phyloP scores from a whole-genome alignment of 352 stramenopile genomes.

The Plasmopara halstedii region DNA sequence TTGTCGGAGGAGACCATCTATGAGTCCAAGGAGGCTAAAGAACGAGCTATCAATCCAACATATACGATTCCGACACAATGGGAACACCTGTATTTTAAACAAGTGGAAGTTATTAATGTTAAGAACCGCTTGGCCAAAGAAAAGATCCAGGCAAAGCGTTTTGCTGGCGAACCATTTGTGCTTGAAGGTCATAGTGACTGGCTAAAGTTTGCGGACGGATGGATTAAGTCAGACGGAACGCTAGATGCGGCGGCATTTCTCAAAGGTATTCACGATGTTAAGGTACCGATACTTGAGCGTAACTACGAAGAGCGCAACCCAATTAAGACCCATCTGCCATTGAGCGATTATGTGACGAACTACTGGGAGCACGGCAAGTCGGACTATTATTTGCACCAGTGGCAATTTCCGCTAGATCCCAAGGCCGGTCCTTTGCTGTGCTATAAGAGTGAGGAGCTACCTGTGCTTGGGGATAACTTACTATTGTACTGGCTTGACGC shows the following conservation, averaged over 20 bases:
- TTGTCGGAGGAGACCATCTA: constrained; percentile 19
- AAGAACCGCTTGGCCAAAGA: constrained; percentile 42
- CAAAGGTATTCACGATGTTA: constrained; percentile 64
- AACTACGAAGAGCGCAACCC: constrained; percentile 75
- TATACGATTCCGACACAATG: constrained; percentile 65
- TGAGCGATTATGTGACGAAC: constrained; percentile 75
- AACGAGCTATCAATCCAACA: constrained; percentile 37
- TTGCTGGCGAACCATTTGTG: constrained; percentile 63
- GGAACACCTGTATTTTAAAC: constrained; percentile 57
- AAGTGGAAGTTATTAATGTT: constrained; percentile 62
- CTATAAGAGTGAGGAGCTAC: constrained; percentile 81
- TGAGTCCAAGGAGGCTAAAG: constrained; percentile 22
- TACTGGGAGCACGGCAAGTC: constrained; percentile 73
- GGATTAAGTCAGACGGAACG: constrained; percentile 47
- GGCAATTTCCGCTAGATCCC: constrained; percentile 88
- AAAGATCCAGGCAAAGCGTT: constrained; percentile 51
- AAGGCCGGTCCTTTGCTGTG: constrained; percentile 69
- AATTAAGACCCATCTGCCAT: constrained; percentile 62
- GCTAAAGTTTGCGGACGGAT: constrained; percentile 58
- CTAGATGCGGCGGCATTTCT: constrained; percentile 56
- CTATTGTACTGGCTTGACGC: constrained; percentile 89
- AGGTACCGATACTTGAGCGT: constrained; percentile 67
- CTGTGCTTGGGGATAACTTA: constrained; percentile 89
- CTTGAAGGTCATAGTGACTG: constrained; percentile 55
- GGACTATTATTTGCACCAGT: constrained; percentile 92